These are phyloP conservation scores for Epicoccum sorghinum DNA, from an alignment of 2,329 filamentous ascomycete genomes.

Conservation along the genomic window DNA sequence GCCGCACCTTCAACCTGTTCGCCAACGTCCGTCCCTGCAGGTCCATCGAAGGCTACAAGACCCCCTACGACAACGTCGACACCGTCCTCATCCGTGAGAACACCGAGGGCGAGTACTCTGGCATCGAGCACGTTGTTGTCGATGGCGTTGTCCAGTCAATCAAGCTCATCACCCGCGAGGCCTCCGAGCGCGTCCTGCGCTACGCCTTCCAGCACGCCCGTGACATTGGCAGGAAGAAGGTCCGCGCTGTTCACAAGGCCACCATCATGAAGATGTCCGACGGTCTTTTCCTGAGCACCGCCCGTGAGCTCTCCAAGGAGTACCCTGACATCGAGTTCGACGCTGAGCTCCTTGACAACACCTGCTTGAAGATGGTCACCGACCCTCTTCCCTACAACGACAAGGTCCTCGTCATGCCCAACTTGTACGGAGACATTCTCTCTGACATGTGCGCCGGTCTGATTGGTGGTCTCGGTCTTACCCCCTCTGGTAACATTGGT, in stretches of 20 bases:
- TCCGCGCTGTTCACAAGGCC: slow-evolving; percentile 98
- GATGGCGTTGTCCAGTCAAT: slow-evolving; percentile 99
- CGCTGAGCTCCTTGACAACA: slow-evolving; percentile 97
- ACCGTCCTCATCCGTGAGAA: slow-evolving; percentile 99
- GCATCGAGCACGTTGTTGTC: slow-evolving; percentile 97
- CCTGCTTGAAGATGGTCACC: slow-evolving; percentile 97
- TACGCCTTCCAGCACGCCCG: slow-evolving; percentile 99
- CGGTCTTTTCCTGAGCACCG: slow-evolving; percentile 93
- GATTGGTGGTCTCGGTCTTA: slow-evolving; percentile 95
- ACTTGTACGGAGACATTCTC: slow-evolving; percentile 98
- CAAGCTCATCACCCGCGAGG: slow-evolving; percentile 97
- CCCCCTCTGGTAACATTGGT: slow-evolving; percentile 97
- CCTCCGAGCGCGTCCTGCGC: slow-evolving; percentile 91
- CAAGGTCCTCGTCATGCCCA: slow-evolving; percentile 97
- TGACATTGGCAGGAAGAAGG: slow-evolving; percentile 92
- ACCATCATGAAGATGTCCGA: slow-evolving; percentile 99
- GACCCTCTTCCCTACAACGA: slow-evolving; percentile 97
- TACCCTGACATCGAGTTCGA: slow-evolving; percentile 97
- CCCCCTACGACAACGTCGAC: slow-evolving; percentile 95
- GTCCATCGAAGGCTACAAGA: slow-evolving; percentile 97
- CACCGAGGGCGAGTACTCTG: slow-evolving; percentile 99
- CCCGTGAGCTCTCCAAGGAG: slow-evolving; percentile 86
- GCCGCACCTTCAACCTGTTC: slow-evolving; percentile 99
- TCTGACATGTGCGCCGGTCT: slow-evolving; percentile 99
- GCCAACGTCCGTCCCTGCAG: slow-evolving; percentile 98